Percentiles rank a stretch among this genome's conserved stretches.
phyloP scores from a whole-genome alignment of 257 asterid species.

The Solanum dulcamara region DNA sequence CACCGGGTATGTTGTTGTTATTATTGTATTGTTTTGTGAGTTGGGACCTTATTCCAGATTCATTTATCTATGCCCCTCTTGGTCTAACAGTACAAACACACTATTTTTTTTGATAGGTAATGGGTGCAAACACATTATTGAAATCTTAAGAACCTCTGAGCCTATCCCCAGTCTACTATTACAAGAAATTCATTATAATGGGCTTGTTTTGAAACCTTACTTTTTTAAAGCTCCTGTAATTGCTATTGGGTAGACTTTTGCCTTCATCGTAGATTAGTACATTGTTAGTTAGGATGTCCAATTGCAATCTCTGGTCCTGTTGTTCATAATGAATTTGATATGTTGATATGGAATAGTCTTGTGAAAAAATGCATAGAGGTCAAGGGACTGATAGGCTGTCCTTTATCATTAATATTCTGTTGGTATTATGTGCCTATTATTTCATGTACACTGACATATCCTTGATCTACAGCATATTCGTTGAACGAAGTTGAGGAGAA shows the following conservation, averaged over 20 bases:
- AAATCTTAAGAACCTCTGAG: background rate
- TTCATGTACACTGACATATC: background rate
- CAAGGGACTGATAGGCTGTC: background rate
- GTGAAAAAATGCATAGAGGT: background rate
- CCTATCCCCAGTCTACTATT: background rate
- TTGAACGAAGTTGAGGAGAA: constrained; percentile 53
- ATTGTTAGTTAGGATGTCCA: background rate
- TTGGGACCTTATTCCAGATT: background rate
- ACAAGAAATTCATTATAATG: background rate
- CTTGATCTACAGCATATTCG: constrained; percentile 42
- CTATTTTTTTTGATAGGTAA: background rate
- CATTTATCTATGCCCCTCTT: background rate
- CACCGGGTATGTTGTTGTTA: background rate
- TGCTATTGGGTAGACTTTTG: background rate
- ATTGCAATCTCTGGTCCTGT: background rate
- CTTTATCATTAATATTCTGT: background rate
- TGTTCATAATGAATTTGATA: background rate
- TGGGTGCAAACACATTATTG: background rate
- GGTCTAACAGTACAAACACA: background rate
- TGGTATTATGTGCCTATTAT: background rate
- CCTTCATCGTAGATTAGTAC: background rate
- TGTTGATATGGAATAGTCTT: background rate
- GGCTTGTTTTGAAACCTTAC: background rate
- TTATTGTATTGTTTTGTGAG: background rate
- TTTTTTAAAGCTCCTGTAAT: background rate